These are phyloP conservation scores for Cymodocea nodosa DNA, from an alignment of 116 monocot genomes.

Conservation along the genomic window DNA sequence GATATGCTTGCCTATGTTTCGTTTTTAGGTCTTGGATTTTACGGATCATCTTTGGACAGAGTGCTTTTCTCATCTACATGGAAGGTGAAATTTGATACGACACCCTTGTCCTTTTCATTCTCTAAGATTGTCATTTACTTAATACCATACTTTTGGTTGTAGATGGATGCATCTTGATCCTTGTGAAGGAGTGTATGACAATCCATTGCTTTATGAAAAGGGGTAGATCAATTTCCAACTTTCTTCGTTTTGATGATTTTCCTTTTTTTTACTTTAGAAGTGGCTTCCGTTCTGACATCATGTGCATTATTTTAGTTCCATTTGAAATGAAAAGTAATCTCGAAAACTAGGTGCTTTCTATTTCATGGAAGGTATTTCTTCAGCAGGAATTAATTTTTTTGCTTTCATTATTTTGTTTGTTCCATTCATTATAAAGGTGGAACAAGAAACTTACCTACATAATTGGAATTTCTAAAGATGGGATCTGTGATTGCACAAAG, in stretches of 20 bases:
- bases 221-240: slow-evolving; percentile 37
- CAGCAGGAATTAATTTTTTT: too few species aligned
- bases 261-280: not conserved
- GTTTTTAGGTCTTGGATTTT: slow-evolving; percentile 74
- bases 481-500: slow-evolving; percentile 75
- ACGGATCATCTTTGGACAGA: slow-evolving; percentile 98
- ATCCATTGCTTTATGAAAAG: slow-evolving; percentile 83
- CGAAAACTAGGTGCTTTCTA: not conserved
- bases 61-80: slow-evolving; percentile 55
- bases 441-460: slow-evolving; percentile 73
- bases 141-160: slow-evolving; percentile 4
- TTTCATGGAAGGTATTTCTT: not conserved
- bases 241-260: not conserved
- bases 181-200: slow-evolving; percentile 88
- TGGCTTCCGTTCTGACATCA: not conserved
- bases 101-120: not conserved
- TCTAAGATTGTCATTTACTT: not conserved
- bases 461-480: slow-evolving; percentile 77
- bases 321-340: not conserved
- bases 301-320: not conserved
- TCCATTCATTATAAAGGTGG: slow-evolving; percentile 49
- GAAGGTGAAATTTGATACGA: slow-evolving; percentile 41
- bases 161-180: slow-evolving; percentile 99
- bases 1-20: not conserved
- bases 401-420: not conserved